Evolutionary conservation across 768 basidiomycete genomes (phyloP), one percentile per base, ranked within the genome.

Genomic region (Sutorius australiensis): DNA sequence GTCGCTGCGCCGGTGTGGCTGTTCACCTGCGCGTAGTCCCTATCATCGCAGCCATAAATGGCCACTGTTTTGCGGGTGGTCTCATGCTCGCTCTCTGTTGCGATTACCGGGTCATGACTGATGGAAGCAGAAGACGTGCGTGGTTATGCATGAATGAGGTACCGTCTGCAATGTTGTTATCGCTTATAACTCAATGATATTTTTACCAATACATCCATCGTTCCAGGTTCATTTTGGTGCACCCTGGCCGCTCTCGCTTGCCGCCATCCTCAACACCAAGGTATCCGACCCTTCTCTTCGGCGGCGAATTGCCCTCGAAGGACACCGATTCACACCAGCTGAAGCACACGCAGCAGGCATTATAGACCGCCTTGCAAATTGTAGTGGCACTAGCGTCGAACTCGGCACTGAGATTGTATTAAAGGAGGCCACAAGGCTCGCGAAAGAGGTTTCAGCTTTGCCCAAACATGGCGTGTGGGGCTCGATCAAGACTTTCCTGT

Each of bases 71-170:
- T 69, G 95, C 92, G 5, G 94, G 79, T 11, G 92, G 83, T 13
- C 81, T 91, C 63, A 83, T 91, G 68, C 72, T 95, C 13, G 79
- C 92, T 3, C 70, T 97, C 45, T 80, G 78, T 4, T 95, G 91
- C 66, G 93, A 97, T 69, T 94, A 90, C 71, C 82, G 93, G 37
- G 78, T 95, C 50, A 93, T 95, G 85, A 89, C 83, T 13, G 85
- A 89, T 58, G 92, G 87, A 14, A 84, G 75, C 61, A 80, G 78
- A 60, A 84, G 84, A 30, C 83, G 85, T 62, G 86, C 87, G 1
- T 94, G 92, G 87, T 71, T 90, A 47, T 90, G 86, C 66, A 95
- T 97, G 93, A 98, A 95, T 64, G 94, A 95, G 75, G 87, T 89
- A 54, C 30, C 3, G 2, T 41, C 36, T 7, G 3, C 33, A 8